Base-by-base conservation (phyloP, 1,139 yeast species). In the Blastobotrys illinoisensis region DNA sequence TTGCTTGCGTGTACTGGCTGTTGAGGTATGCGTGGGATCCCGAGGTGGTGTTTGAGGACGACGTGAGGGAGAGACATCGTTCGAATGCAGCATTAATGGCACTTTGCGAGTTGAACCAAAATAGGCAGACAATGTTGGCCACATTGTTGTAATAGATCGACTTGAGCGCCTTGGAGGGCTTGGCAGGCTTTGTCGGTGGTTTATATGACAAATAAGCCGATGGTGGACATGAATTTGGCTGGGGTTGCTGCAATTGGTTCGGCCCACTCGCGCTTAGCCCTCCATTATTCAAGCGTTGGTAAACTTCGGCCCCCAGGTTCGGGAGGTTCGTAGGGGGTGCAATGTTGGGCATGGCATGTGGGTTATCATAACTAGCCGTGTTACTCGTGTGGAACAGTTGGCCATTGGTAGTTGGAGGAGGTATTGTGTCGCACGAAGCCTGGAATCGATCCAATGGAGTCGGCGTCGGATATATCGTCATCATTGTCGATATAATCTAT, bases 81-180 rank as follows among this genome's bases (percentile, higher is more conserved):
- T 48, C 26, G 19, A 44, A 45, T 7, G 48, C 20, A 14, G 46
- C 40, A n/a, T 32, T 32, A 7, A 32, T 32, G 40, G 40, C 40
- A 11, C 40, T 32, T n/a, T 32, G 40, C 16, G 40, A 18, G 50
- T 66, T 65, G 58, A 67, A 66, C 70, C 71, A 67, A 44, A 68
- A 62, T 51, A 68, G 61, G 48, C 71, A 67, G 23, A 67, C 66
- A 40, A 68, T 57, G 50, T 62, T 62, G 21, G 72, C 69, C 13
- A 65, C 59, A 47, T 66, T 66, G 53, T 56, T 52, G 55, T 54
- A 60, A 53, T 64, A 64, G 19, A 58, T 50, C 11, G 59, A 56
- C 11, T 18, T 19, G 18, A 40, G 45, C 18, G 44, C 16, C 28
- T 47, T 19, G 28, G 18, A 43, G 4, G 49, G 28, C 40, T 36